Percentiles rank a stretch among this genome's conserved stretches.
Conservation (phyloP, 352 stramenopile genomes). For the Globisporangium abappressorium region DNA sequence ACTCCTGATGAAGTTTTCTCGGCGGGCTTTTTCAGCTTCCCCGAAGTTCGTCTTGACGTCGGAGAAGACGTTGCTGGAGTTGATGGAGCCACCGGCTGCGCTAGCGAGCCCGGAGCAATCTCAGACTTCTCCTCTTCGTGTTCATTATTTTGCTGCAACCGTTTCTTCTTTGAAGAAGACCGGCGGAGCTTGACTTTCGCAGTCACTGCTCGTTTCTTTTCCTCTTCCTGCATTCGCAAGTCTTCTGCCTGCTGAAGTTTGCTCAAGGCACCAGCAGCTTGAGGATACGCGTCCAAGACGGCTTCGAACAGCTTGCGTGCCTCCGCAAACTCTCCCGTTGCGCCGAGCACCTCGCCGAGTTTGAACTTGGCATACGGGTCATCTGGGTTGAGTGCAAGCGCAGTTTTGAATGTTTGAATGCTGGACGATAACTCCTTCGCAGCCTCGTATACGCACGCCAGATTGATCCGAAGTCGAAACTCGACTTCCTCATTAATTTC, state of each 20-base stretch:
- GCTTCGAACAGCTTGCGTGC: constrained; percentile 34
- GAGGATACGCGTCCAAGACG: constrained; percentile 47
- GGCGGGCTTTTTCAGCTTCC: constrained; percentile 17
- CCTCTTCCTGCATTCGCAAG: constrained; percentile 22
- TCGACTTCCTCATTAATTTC: constrained; percentile 50
- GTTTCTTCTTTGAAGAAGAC: constrained; percentile 24
- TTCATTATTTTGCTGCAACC: constrained; percentile 5
- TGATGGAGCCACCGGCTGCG: constrained; percentile 14
- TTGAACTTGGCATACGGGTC: constrained; percentile 65
- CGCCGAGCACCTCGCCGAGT: constrained; percentile 42
- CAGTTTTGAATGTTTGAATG: constrained; percentile 39
- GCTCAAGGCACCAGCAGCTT: constrained; percentile 42
- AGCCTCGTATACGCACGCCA: constrained; percentile 61
- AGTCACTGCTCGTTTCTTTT: constrained; percentile 25
- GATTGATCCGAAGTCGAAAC: constrained; percentile 64
- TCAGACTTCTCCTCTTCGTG: constrained; percentile 4
- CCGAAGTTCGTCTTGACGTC: constrained; percentile 14
- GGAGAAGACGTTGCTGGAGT: constrained; percentile 17
- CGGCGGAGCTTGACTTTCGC: constrained; percentile 29
- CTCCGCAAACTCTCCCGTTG: constrained; percentile 36
- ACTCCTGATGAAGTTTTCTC: constrained; percentile 7
- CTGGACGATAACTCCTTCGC: constrained; percentile 34
- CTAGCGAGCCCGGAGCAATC: background rate
- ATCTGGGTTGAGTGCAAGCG: constrained; percentile 37
- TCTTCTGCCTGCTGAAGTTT: constrained; percentile 30